These are phyloP conservation scores for Tilletia indica DNA, from an alignment of 1,284 basidiomycete genomes.

Conservation along the genomic window DNA sequence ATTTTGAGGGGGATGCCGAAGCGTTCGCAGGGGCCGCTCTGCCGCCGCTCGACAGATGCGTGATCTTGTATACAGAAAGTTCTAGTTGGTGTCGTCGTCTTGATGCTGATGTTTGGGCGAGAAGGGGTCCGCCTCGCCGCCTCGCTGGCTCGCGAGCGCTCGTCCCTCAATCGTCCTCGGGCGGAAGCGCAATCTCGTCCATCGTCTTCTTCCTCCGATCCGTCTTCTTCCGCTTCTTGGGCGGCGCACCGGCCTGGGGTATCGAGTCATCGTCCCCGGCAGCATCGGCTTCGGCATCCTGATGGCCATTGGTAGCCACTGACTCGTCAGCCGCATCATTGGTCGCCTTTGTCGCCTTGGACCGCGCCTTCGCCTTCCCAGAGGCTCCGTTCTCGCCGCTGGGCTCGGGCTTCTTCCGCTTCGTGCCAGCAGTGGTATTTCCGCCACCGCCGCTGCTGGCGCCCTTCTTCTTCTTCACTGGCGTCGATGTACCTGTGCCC, in stretches of 20 bases:
- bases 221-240: slow-evolving; percentile 13
- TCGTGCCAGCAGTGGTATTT: not conserved
- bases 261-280: too few relatives aligned
- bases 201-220: slow-evolving; percentile 11
- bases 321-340: not conserved
- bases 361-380: not conserved
- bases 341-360: slow-evolving; percentile 5
- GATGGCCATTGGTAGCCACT: not conserved
- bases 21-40: too few relatives aligned
- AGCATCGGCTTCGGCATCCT: not conserved
- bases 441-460: not conserved
- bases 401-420: not conserved
- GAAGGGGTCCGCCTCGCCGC: too few relatives aligned
- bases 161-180: too few relatives aligned
- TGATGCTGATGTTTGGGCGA: too few relatives aligned
- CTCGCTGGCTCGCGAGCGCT: too few relatives aligned
- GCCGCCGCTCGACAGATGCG: too few relatives aligned
- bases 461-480: slow-evolving; percentile 19
- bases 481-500: not conserved
- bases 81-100: too few relatives aligned
- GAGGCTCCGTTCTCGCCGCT: not conserved
- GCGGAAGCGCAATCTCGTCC: not conserved
- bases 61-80: too few relatives aligned
- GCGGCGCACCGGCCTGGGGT: not conserved
- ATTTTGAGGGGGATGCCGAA: too few relatives aligned